A percentile compares a stretch with the other conserved stretches of the same genome.
phyloP scores from a whole-genome alignment of 148 eudicot genomes.

The Persicaria maculosa region DNA sequence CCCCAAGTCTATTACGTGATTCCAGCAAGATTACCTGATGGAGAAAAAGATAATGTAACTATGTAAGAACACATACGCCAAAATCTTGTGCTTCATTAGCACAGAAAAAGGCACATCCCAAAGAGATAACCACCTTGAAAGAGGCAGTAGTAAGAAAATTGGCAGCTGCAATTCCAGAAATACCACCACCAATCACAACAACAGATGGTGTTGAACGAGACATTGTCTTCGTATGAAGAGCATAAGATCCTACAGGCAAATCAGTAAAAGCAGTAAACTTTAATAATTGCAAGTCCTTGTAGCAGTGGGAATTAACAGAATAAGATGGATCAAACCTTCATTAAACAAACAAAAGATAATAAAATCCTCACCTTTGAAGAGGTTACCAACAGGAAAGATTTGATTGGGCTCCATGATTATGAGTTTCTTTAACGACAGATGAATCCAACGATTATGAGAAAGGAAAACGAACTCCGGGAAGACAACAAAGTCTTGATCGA shows the following conservation, averaged over 20 bases:
- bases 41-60: conserved; percentile 12
- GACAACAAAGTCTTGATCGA: neutral
- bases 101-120: neutral
- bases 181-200: conserved; percentile 96
- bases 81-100: neutral
- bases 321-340: neutral
- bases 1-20: conserved; percentile 95
- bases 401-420: conserved; percentile 24
- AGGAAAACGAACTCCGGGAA: neutral
- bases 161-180: conserved; percentile 96
- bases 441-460: neutral
- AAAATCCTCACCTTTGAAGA: conserved; percentile 20
- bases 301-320: neutral
- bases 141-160: conserved; percentile 63
- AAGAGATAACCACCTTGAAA: conserved; percentile 49
- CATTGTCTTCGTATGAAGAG: conserved; percentile 34
- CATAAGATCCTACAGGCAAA: conserved; percentile 39
- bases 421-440: neutral
- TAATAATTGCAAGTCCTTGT: neutral
- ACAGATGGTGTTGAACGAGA: conserved; percentile 51
- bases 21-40: conserved; percentile 79
- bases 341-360: neutral
- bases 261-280: neutral
- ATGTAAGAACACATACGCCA: neutral
- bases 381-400: conserved; percentile 13